These are phyloP conservation scores for Podila epigama DNA, from an alignment of 192 early-diverging fungal genomes.

Conservation along the genomic window DNA sequence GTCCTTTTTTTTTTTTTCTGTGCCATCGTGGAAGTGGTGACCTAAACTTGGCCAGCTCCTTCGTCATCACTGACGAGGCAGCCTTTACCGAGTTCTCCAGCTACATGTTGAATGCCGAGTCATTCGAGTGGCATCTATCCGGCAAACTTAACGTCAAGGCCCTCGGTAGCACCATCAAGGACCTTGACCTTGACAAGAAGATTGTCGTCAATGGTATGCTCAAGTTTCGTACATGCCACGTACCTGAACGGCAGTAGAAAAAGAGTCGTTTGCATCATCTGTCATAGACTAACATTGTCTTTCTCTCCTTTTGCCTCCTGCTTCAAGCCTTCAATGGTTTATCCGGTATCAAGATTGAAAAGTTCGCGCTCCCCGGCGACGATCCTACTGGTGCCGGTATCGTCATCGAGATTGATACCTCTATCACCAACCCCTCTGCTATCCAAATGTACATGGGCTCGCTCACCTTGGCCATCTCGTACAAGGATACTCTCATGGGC, in stretches of 20 bases:
- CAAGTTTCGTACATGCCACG: too few species aligned
- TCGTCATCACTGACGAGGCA: slow-evolving; percentile 36
- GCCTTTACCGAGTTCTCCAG: slow-evolving; percentile 51
- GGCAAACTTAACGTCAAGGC: slow-evolving; percentile 42
- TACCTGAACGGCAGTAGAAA: too few species aligned
- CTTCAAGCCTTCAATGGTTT: slow-evolving; percentile 55
- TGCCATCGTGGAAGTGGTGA: background rate
- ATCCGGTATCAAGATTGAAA: slow-evolving; percentile 45
- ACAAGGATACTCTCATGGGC: slow-evolving; percentile 52
- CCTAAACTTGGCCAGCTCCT: background rate
- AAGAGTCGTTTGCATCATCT: background rate
- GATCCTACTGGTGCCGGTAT: slow-evolving; percentile 60
- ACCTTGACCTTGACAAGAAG: slow-evolving; percentile 51
- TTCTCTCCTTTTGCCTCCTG: background rate
- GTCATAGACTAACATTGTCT: background rate
- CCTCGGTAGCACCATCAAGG: slow-evolving; percentile 41
- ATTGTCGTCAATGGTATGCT: slow-evolving; percentile 44
- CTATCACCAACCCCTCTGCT: slow-evolving; percentile 53
- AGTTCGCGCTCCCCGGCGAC: slow-evolving; percentile 56
- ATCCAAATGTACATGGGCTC: slow-evolving; percentile 61
- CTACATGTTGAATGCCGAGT: slow-evolving; percentile 48
- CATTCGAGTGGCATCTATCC: slow-evolving; percentile 48
- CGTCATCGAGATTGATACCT: slow-evolving; percentile 53
- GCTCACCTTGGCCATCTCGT: slow-evolving; percentile 48
- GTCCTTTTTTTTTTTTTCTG: background rate